Evolutionary conservation across 1,284 basidiomycete species (phyloP).

Genomic region (Ceratorhiza oryzae-sativae): DNA sequence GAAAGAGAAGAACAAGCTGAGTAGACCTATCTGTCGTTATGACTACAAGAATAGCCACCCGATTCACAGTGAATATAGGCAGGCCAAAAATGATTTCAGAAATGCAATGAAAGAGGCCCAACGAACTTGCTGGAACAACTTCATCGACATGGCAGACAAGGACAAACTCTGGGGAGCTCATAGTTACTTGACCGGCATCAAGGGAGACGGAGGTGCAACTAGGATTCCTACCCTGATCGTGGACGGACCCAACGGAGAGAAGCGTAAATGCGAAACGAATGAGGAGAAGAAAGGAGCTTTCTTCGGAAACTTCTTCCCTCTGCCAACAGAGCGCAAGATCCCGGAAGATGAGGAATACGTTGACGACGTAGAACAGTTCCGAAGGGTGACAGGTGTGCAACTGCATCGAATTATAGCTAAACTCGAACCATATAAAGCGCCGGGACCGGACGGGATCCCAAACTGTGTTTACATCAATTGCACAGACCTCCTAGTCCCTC

Average conservation of each 20-base stretch:
- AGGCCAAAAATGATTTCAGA: conserved; percentile 4
- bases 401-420: conserved; percentile 12
- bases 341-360: conserved; percentile 2
- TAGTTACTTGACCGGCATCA: conserved; percentile 12
- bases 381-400: conserved; percentile 13
- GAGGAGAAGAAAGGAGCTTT: conserved; percentile 36
- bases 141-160: conserved; percentile 32
- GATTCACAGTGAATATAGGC: not conserved
- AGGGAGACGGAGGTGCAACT: not conserved
- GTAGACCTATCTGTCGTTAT: not conserved
- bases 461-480: conserved; percentile 51
- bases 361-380: not conserved
- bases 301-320: conserved; percentile 41
- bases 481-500: conserved; percentile 46
- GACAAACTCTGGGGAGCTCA: conserved; percentile 39
- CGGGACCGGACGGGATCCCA: conserved; percentile 51
- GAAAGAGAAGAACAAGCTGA: not conserved
- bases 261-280: not conserved
- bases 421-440: conserved; percentile 49
- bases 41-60: not conserved
- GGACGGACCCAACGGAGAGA: not conserved
- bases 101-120: conserved; percentile 12
- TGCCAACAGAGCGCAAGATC: not conserved
- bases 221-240: conserved; percentile 28
- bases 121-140: conserved; percentile 36